These are phyloP conservation scores for Sarcodon sp. DNA, from an alignment of 768 basidiomycete species.

Conservation along the genomic window DNA sequence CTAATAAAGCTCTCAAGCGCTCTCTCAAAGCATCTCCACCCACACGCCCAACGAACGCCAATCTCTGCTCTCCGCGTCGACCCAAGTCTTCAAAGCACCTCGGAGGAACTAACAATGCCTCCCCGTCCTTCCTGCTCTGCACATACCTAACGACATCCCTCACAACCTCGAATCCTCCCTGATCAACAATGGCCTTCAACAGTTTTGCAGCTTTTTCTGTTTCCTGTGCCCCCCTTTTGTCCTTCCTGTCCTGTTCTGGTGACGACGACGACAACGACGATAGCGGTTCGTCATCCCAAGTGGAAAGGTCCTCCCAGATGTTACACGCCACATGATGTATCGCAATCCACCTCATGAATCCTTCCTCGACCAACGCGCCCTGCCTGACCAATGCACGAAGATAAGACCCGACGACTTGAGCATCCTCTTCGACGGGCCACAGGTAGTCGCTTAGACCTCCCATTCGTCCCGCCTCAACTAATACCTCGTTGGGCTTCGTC, in stretches of 20 bases:
- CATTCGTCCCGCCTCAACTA: constrained; percentile 24
- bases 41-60: constrained; percentile 11
- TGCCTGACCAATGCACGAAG: constrained; percentile 36
- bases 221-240: constrained; percentile 8
- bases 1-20: constrained; percentile 10
- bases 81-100: constrained; percentile 29
- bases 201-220: constrained; percentile 28
- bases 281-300: constrained; percentile 1
- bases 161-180: constrained; percentile 34
- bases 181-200: constrained; percentile 35
- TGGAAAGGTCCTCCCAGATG: constrained; percentile 54
- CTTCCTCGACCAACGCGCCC: constrained; percentile 21
- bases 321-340: constrained; percentile 68
- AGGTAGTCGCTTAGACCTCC: constrained; percentile 39
- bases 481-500: constrained; percentile 33
- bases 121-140: constrained; percentile 24
- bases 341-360: constrained; percentile 54
- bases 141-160: constrained; percentile 45
- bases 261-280: background rate
- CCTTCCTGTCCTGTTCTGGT: constrained; percentile 4
- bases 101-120: constrained; percentile 29
- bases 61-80: constrained; percentile 6
- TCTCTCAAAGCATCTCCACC: constrained; percentile 9
- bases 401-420: constrained; percentile 51
- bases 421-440: constrained; percentile 56